Percentiles rank a stretch among this genome's conserved stretches.
phyloP scores from a whole-genome alignment of 1,139 yeast species.

The Saccharomyces hybrid region DNA sequence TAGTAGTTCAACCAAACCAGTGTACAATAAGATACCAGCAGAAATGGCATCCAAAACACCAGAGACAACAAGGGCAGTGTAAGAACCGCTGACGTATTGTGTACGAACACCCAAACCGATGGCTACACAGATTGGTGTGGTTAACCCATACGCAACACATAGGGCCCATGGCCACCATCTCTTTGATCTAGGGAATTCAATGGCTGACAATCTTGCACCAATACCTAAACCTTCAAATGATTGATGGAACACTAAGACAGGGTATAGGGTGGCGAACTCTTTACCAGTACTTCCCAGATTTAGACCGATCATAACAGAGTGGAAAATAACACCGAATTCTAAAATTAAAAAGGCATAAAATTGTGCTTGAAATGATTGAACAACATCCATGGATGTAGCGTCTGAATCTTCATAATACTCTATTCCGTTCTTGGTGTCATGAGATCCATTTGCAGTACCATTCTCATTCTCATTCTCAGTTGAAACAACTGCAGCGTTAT shows the following conservation, averaged over 20 bases:
- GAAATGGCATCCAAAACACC: slow-evolving; percentile 81
- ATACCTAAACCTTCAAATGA: slow-evolving; percentile 89
- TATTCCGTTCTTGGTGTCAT: background rate
- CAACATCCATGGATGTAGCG: slow-evolving; percentile 20
- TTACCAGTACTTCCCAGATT: slow-evolving; percentile 68
- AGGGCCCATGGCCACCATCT: slow-evolving; percentile 51
- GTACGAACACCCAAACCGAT: slow-evolving; percentile 79
- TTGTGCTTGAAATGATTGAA: slow-evolving; percentile 34
- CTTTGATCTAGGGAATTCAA: slow-evolving; percentile 48
- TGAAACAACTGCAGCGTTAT: background rate
- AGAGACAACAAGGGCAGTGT: slow-evolving; percentile 58
- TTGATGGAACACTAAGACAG: slow-evolving; percentile 84
- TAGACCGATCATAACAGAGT: slow-evolving; percentile 72
- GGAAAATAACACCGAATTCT: slow-evolving; percentile 77
- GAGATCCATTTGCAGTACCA: background rate
- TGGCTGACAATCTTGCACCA: slow-evolving; percentile 75
- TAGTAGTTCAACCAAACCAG: slow-evolving; percentile 81
- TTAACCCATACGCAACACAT: slow-evolving; percentile 54
- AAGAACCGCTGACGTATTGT: slow-evolving; percentile 56
- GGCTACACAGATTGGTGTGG: slow-evolving; percentile 80
- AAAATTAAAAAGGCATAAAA: slow-evolving; percentile 46
- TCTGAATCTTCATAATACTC: background rate
- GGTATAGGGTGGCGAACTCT: slow-evolving; percentile 68
- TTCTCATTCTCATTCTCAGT: background rate
- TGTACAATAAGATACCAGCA: slow-evolving; percentile 77